Conservation (phyloP, 805 yeast genomes). For the Isabelozyma gotoi region DNA sequence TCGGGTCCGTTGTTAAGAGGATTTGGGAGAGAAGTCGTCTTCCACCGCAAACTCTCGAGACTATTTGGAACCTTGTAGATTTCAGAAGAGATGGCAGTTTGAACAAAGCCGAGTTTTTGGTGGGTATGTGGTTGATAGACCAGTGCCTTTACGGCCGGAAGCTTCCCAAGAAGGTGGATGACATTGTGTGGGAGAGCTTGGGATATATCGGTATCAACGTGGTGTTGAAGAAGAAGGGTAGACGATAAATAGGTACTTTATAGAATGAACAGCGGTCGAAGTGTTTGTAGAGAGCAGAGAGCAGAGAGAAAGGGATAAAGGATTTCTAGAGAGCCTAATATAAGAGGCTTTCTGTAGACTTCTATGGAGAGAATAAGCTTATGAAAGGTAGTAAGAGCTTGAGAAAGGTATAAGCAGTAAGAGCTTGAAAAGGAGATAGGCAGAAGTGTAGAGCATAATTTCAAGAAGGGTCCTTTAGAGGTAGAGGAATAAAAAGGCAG, state of each 20-base stretch:
- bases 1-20: slow-evolving; percentile 67
- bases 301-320: background rate
- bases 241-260: slow-evolving; percentile 7
- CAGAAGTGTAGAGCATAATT: too few relatives aligned
- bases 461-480: too few relatives aligned
- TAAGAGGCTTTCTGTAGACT: too few relatives aligned
- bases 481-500: too few relatives aligned
- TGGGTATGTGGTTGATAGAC: slow-evolving; percentile 98
- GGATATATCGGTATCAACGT: slow-evolving; percentile 44
- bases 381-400: too few relatives aligned
- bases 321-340: too few relatives aligned
- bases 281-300: background rate
- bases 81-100: slow-evolving; percentile 68
- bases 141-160: slow-evolving; percentile 94
- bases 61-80: slow-evolving; percentile 74
- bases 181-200: slow-evolving; percentile 79
- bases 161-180: slow-evolving; percentile 68
- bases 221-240: slow-evolving; percentile 36
- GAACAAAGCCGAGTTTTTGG: slow-evolving; percentile 77
- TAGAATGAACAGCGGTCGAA: too few relatives aligned
- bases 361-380: too few relatives aligned
- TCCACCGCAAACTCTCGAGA: slow-evolving; percentile 53
- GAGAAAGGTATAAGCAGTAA: too few relatives aligned
- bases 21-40: slow-evolving; percentile 81
- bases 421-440: too few relatives aligned